Evolutionary conservation across 495 filamentous ascomycete species (phyloP), one percentile per base, ranked within the genome.

Genomic region (Aspergillus carlsbadensis): DNA sequence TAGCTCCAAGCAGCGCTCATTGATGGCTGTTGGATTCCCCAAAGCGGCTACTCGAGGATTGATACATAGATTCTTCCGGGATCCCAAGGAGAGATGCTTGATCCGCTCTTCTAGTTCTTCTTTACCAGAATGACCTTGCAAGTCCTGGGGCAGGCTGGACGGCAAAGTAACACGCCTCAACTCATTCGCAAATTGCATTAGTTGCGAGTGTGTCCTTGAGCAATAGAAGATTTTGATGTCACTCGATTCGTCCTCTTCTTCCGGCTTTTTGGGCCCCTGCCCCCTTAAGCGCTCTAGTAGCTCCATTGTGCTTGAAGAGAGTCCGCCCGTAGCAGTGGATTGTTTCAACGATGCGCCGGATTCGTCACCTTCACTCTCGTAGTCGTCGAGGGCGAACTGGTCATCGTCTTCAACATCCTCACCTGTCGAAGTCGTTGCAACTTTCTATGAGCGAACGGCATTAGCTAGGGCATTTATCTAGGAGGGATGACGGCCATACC

Each of bases 131-230:
- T 57, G 65, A 13, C 62, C 64, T 33, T 40, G 31, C 50, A 76
- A 40, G 61, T 76, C 60, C 51, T 62, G 37, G 48, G 75, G 66
- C 74, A 78, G 40, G 71, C 75, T 75, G 1, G 89, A 78, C 18
- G 93, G 90, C 47, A 97, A 81, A 4, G 79, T 75, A 14, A 96
- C 89, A n/a, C 90, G 85, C 3, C 88, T 84, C 31, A 98, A 73
- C 64, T 98, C 95, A 49, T 86, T 84, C n/a, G 92, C 86, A 65
- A 98, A 97, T 70, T 98, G 94, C 5, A 87, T 88, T 17, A 98
- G 72, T 64, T 98, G 94, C 0, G 94, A 98, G 64, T 98, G 94
- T 2, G 94, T 98, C 62, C 94, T 80, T 13, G 94, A 98, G 54
- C 92, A 96, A 68, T 89, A 98, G 68, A 89, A 96, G 22, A 98